phyloP scores from a whole-genome alignment of 176 grass and related monocot species.

The Echinochloa phyllopogon region DNA sequence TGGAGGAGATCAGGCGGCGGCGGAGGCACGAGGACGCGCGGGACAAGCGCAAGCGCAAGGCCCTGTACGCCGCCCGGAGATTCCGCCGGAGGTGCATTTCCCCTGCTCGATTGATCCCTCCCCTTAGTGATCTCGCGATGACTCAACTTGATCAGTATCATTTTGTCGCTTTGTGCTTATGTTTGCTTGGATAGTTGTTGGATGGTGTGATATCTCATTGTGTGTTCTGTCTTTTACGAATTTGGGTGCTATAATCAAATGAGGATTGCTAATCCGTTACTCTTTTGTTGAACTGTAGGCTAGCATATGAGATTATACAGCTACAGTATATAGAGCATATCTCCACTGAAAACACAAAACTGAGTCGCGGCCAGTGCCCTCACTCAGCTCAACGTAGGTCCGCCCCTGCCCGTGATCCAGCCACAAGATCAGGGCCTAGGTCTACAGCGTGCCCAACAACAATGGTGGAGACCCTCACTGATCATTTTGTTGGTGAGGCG shows the following conservation, averaged over 20 bases:
- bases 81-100: slow-evolving; percentile 46
- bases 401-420: too few relatives aligned
- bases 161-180: not conserved
- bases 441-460: too few relatives aligned
- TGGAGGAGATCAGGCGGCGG: slow-evolving; percentile 74
- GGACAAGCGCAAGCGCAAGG: slow-evolving; percentile 77
- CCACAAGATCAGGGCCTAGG: too few relatives aligned
- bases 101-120: not conserved
- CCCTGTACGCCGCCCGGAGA: slow-evolving; percentile 39
- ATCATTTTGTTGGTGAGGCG: too few relatives aligned
- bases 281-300: not conserved
- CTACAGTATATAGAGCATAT: too few relatives aligned
- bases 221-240: not conserved
- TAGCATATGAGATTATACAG: too few relatives aligned
- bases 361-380: too few relatives aligned
- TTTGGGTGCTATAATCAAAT: not conserved
- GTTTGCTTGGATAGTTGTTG: not conserved
- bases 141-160: not conserved
- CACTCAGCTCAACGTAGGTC: too few relatives aligned
- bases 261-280: too few relatives aligned
- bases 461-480: too few relatives aligned
- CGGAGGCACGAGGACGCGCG: slow-evolving; percentile 65
- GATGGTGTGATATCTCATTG: not conserved
- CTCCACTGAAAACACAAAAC: too few relatives aligned
- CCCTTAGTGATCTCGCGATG: not conserved